These are phyloP conservation scores for Candida boleticola DNA, from an alignment of 805 yeast genomes.

Conservation along the genomic window DNA sequence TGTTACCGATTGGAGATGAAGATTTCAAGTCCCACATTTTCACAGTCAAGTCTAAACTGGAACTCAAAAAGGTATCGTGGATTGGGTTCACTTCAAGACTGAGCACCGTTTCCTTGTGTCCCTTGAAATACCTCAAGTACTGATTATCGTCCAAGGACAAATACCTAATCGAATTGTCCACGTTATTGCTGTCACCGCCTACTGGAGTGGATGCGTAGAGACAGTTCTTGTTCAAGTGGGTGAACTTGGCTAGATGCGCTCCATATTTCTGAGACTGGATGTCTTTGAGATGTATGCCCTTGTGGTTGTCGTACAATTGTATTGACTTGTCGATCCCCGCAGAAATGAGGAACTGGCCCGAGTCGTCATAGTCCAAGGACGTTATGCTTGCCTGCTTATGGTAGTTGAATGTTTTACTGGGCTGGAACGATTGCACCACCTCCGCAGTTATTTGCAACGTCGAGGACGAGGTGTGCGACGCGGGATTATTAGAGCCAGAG, in stretches of 20 bases:
- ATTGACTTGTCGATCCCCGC: slow-evolving; percentile 80
- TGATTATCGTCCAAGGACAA: slow-evolving; percentile 74
- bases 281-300: slow-evolving; percentile 67
- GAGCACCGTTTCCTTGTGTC: slow-evolving; percentile 78
- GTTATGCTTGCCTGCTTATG: slow-evolving; percentile 59
- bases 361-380: slow-evolving; percentile 74
- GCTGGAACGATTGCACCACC: slow-evolving; percentile 27
- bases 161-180: slow-evolving; percentile 72
- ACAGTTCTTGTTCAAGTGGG: slow-evolving; percentile 70
- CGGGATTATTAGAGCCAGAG: background rate
- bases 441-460: slow-evolving; percentile 25
- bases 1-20: slow-evolving; percentile 58
- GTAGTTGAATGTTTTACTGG: slow-evolving; percentile 49
- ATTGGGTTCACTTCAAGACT: slow-evolving; percentile 72
- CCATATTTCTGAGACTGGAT: slow-evolving; percentile 89
- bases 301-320: slow-evolving; percentile 72
- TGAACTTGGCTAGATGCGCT: slow-evolving; percentile 79
- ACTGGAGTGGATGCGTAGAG: slow-evolving; percentile 76
- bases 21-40: slow-evolving; percentile 85
- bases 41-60: slow-evolving; percentile 76
- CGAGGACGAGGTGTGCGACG: slow-evolving; percentile 10
- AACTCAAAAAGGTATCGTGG: slow-evolving; percentile 59
- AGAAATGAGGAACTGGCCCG: slow-evolving; percentile 74
- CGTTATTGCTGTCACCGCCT: slow-evolving; percentile 35
- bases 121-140: slow-evolving; percentile 81